phyloP scores from a whole-genome alignment of 2,329 filamentous ascomycete species.

The Graphilbum fragrans region DNA sequence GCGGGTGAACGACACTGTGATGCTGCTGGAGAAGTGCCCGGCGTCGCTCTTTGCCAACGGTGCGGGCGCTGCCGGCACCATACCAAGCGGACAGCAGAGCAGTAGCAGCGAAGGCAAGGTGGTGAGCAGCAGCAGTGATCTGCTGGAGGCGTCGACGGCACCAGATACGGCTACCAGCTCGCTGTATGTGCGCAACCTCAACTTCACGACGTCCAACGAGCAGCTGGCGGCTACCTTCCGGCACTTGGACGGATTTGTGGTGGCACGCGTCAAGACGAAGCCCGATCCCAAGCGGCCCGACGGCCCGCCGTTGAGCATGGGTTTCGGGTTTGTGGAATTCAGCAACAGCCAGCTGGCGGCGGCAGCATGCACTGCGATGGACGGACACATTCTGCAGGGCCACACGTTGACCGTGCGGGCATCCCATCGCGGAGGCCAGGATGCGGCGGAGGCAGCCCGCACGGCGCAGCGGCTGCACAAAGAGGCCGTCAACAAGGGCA shows the following conservation, averaged over 20 bases:
- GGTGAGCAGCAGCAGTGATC: conserved; percentile 8
- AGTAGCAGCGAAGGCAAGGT: conserved; percentile 35
- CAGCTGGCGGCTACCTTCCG: conserved; percentile 67
- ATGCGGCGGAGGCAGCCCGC: conserved; percentile 77
- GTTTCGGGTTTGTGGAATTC: conserved; percentile 93
- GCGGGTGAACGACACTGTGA: conserved; percentile 77
- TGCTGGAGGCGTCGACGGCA: background rate
- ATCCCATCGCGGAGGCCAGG: conserved; percentile 66
- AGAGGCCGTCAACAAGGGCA: conserved; percentile 53
- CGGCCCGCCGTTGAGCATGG: conserved; percentile 78
- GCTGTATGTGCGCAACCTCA: conserved; percentile 86
- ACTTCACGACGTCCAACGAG: conserved; percentile 75
- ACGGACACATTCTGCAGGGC: conserved; percentile 75
- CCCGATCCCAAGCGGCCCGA: conserved; percentile 82
- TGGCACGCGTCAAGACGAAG: conserved; percentile 86
- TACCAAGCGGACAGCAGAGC: conserved; percentile 11
- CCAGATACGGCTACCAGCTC: conserved; percentile 52
- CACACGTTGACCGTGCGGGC: conserved; percentile 77
- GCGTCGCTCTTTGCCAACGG: conserved; percentile 57
- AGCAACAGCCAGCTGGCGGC: conserved; percentile 64
- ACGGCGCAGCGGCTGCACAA: conserved; percentile 78
- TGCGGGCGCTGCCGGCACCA: background rate
- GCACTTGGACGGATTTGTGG: conserved; percentile 76
- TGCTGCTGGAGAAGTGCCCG: conserved; percentile 90
- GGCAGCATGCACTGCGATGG: conserved; percentile 72